Conservation (phyloP, 495 filamentous ascomycete species). For the Jackrogersella minutella region DNA sequence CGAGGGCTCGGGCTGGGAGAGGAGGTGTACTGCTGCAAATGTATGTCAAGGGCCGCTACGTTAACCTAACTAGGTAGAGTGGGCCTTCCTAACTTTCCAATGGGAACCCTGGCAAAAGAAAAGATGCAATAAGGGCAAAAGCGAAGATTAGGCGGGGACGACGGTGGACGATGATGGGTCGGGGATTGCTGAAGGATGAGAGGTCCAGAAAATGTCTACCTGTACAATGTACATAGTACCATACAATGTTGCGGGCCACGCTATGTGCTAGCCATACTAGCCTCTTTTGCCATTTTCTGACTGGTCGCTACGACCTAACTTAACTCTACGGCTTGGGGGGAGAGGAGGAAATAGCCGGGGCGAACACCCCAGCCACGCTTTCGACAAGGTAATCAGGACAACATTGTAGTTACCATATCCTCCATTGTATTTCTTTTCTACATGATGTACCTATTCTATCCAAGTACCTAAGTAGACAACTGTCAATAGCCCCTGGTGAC, state of each 20-base stretch:
- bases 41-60: constrained; percentile 36
- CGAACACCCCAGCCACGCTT: constrained; percentile 25
- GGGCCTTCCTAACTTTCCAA: constrained; percentile 36
- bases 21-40: constrained; percentile 34
- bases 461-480: no score
- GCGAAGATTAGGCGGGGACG: constrained; percentile 37
- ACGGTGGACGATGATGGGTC: constrained; percentile 15
- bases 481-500: not conserved
- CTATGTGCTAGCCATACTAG: constrained; percentile 27
- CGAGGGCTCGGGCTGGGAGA: constrained; percentile 38
- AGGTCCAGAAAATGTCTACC: constrained; percentile 22
- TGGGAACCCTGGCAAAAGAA: constrained; percentile 32
- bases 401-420: constrained; percentile 24
- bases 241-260: no score
- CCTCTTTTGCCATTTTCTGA: constrained; percentile 30
- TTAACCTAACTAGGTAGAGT: constrained; percentile 34
- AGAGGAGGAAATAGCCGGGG: constrained; percentile 37
- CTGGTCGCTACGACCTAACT: constrained; percentile 21
- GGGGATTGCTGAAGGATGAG: constrained; percentile 32
- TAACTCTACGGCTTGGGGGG: constrained; percentile 29
- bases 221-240: no score
- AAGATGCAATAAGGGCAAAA: constrained; percentile 36
- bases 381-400: constrained; percentile 11
- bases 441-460: not conserved
- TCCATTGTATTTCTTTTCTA: no score